phyloP scores from a whole-genome alignment of 192 early-diverging fungal species.

The Allomyces javanicus region DNA sequence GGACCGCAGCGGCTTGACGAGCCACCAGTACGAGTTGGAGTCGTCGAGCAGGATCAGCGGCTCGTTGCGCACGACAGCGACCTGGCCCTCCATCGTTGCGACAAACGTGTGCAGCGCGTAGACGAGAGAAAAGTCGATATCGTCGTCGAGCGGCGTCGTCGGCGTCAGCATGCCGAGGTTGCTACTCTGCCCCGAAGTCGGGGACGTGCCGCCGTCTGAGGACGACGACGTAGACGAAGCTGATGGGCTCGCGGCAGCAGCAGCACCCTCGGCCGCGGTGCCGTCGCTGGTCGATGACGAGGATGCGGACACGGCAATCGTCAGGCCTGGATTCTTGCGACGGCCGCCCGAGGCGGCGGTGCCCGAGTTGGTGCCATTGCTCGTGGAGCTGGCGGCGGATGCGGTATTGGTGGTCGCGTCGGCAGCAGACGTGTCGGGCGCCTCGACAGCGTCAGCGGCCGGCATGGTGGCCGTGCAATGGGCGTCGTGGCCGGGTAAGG shows the following conservation, averaged over 20 bases:
- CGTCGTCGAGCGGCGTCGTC: constrained; percentile 20
- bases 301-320: not conserved
- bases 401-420: no score
- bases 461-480: no score
- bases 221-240: not conserved
- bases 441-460: no score
- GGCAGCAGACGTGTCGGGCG: no score
- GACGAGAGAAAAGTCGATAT: constrained; percentile 56
- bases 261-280: not conserved
- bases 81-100: constrained; percentile 66
- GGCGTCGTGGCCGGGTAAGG: no score
- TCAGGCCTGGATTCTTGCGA: not conserved
- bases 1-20: constrained; percentile 46
- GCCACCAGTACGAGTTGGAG: constrained; percentile 67
- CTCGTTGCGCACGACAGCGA: constrained; percentile 58
- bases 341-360: no score
- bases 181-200: not conserved
- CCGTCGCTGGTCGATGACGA: no score
- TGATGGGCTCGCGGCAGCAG: not conserved
- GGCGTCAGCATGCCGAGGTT: not conserved
- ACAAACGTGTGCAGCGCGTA: constrained; percentile 75
- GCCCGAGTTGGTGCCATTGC: no score
- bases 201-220: not conserved
- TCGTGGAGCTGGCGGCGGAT: no score
- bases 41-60: constrained; percentile 63